phyloP scores from a whole-genome alignment of 495 filamentous ascomycete species.

The Penicillium canescens region DNA sequence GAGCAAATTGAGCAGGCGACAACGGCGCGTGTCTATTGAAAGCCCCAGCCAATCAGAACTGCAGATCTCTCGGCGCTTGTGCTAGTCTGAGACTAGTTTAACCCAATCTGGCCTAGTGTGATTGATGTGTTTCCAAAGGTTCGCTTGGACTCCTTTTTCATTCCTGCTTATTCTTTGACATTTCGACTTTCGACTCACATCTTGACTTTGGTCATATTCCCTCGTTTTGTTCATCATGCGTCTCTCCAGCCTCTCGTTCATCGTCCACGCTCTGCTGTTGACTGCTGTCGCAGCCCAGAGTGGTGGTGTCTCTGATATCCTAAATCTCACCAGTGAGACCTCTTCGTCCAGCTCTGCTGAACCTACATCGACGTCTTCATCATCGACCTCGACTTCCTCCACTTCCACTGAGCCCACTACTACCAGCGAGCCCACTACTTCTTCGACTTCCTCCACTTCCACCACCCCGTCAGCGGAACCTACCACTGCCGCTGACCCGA shows the following conservation, averaged over 20 bases:
- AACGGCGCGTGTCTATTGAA: conserved; percentile 4
- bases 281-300: conserved; percentile 39
- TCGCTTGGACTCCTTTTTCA: conserved; percentile 13
- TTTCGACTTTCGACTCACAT: background rate
- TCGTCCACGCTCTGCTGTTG: conserved; percentile 41
- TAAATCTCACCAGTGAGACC: conserved; percentile 20
- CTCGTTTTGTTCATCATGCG: conserved; percentile 35
- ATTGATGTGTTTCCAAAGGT: background rate
- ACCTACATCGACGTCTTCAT: conserved; percentile 18
- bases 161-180: conserved; percentile 4
- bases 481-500: conserved; percentile 11
- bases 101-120: background rate
- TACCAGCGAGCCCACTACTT: conserved; percentile 17
- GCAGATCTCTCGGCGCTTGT: background rate
- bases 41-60: background rate
- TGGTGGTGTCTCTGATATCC: conserved; percentile 19
- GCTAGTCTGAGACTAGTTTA: conserved; percentile 2
- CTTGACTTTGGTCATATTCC: conserved; percentile 16
- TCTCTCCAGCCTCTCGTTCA: conserved; percentile 35
- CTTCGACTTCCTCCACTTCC: conserved; percentile 17
- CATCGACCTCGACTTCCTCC: conserved; percentile 9
- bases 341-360: conserved; percentile 13
- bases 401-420: conserved; percentile 17
- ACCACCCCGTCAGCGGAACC: conserved; percentile 7
- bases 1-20: background rate